Conservation (phyloP, 73 alveolate species). For the Stentor coeruleus region DNA sequence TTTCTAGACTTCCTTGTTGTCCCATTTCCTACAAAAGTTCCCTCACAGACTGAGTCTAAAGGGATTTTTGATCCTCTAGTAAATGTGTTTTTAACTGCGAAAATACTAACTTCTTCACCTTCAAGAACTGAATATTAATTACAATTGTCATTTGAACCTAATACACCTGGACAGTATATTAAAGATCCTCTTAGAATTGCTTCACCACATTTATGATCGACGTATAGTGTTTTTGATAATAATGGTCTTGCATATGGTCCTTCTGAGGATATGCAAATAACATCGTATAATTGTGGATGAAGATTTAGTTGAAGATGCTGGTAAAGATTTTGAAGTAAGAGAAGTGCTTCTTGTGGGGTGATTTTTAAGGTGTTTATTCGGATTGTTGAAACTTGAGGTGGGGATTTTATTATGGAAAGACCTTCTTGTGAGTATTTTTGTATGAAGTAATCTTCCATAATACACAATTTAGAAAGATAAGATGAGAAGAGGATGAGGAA, state of each 20-base stretch:
- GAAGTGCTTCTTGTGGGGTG: neutral
- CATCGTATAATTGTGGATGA: neutral
- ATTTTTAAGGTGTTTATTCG: conserved; percentile 91
- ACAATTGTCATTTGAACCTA: conserved; percentile 14
- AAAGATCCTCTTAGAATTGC: conserved; percentile 22
- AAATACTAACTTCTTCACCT: neutral
- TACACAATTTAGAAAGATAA: no score
- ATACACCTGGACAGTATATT: conserved; percentile 22
- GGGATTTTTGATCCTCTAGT: conserved; percentile 5
- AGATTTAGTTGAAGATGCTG: neutral
- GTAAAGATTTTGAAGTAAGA: neutral
- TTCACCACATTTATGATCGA: conserved; percentile 23
- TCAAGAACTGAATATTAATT: neutral
- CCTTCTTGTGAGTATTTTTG: neutral
- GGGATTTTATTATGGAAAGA: neutral
- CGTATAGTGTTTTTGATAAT: neutral
- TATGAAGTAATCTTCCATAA: neutral
- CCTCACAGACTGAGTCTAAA: neutral
- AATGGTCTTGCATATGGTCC: conserved; percentile 22
- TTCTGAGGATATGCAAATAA: neutral
- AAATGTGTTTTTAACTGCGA: neutral
- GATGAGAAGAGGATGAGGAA: no score
- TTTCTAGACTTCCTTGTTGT: neutral
- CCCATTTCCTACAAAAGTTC: neutral
- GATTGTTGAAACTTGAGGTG: conserved; percentile 81